phyloP scores from a whole-genome alignment of 2,329 filamentous ascomycete genomes.

The Neofusicoccum ribis region DNA sequence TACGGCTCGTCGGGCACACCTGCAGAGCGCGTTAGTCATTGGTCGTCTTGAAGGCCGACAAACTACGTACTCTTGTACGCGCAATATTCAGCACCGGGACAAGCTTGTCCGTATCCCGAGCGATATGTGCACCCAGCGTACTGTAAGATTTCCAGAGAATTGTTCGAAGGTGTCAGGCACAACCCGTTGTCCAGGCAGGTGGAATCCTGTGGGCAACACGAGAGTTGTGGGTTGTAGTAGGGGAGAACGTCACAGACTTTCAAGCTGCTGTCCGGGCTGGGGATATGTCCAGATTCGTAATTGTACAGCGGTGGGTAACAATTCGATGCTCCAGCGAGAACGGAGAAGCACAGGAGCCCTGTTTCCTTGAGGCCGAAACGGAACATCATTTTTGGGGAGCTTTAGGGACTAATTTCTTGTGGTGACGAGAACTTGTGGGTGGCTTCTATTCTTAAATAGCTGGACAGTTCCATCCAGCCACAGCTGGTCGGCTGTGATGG shows the following conservation, averaged over 20 bases:
- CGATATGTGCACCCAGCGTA: background rate
- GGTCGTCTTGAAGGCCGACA: too few relatives aligned
- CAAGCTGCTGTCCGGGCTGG: background rate
- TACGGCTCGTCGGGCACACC: background rate
- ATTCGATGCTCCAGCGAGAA: background rate
- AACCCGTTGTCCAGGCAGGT: background rate
- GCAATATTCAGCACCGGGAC: background rate
- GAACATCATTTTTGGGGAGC: background rate
- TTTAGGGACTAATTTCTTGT: background rate
- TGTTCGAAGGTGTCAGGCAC: background rate
- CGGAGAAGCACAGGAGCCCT: background rate
- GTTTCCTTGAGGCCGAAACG: background rate
- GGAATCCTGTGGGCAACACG: background rate
- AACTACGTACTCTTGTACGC: background rate
- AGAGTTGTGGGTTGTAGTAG: background rate
- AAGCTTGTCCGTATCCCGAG: background rate
- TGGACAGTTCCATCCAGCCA: background rate
- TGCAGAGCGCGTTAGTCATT: background rate
- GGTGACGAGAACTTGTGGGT: background rate
- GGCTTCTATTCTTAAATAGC: background rate
- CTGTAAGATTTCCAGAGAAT: background rate
- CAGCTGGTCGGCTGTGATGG: background rate
- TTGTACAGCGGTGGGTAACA: background rate
- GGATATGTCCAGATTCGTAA: background rate
- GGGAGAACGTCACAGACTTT: background rate